Base-by-base conservation (phyloP, 1,139 yeast genomes). In the Wickerhamiella pararugosa region DNA sequence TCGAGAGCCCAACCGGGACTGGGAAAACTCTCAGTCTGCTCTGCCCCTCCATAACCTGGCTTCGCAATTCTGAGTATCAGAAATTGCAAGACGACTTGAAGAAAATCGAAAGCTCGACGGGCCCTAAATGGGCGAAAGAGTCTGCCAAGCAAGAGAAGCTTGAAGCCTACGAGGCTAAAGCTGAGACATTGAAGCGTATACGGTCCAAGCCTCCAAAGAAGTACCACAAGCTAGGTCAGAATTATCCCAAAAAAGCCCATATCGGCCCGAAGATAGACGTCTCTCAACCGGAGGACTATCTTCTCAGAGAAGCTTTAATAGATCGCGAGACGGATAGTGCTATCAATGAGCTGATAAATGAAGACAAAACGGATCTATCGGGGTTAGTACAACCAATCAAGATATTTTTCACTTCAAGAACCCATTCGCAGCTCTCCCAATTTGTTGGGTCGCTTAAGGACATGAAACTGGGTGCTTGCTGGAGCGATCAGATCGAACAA, bases 1-100 rank as follows among this genome's bases (percentile, higher is more conserved):
- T 87, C 54, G 97, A 87, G 58, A 79, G 93, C 49, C 97, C 98
- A 0, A 87, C 98, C 0, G 98, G 97, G 3, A 82, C 92, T 43
- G 97, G 97, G 4, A 87, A 87, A 60, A 86, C 96, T 0, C 63
- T 87, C 6, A 83, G 95, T 1, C 63, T 87, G 36, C 81, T 87
- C 1, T 90, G 97, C 55, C 75, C 94, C 0, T 66, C 92, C 0
- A 70, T 87, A 75, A 74, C 92, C 0, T 87, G 95, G 95, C 64
- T 87, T 8, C 63, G 96, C 41, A 71, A 75, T 34, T 65, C 72
- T 50, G 79, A 77, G 53, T 57, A 56, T 30, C 51, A 49, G 7
- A 45, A 47, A 25, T 53, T 58, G 21, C 49, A 53, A 15, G 46
- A 50, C 8, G 79, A 45, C 77, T 79, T 1, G 75, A 69, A 34